Base-by-base conservation (phyloP, 2,329 filamentous ascomycete species). In the Fusarium continuum region DNA sequence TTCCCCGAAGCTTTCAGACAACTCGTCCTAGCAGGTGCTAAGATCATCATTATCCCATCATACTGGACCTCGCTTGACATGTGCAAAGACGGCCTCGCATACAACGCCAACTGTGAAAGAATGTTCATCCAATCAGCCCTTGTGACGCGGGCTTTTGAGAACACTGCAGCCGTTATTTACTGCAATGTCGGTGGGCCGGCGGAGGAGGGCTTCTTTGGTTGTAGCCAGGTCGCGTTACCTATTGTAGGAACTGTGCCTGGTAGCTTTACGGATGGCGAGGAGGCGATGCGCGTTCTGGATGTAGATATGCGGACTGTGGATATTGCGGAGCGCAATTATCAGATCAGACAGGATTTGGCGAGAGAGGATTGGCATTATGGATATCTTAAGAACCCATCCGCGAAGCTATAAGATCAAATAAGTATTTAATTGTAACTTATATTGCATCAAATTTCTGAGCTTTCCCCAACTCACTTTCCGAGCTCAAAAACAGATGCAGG, bases 1-100 rank as follows among this genome's bases (percentile, higher is more conserved):
- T 93, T 93, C 64, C 90, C 91, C 1, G 91, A 93, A 75, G 90
- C 89, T 0, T 92, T 91, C 72, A 80, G 90, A 7, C 88, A 89
- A 70, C 81, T 93, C 53, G 85, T 92, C 22, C 79, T 83, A 1
- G 81, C 87, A 39, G 90, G 90, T 2, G 90, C 90, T 1, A 85
- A 90, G 67, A 78, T 91, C 14, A 85, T 93, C 61, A 83, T 92
- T 54, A 81, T 91, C 3, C 90, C 91, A 0, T 86, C 88, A 0
- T 92, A 88, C 73, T 93, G 90, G 88, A 82, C 76, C 44, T 72
- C 82, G 46, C 74, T 74, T 20, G 83, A 86, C 53, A 78, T 80
- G 43, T 79, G 76, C 13, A 75, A 75, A 14, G 81, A 78, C 3
- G 88, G 85, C 0, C 76, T 84, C 13, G 76, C 76, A 6, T 72